phyloP scores from a whole-genome alignment of 2,329 filamentous ascomycete species.

The Aspergillus unguis region DNA sequence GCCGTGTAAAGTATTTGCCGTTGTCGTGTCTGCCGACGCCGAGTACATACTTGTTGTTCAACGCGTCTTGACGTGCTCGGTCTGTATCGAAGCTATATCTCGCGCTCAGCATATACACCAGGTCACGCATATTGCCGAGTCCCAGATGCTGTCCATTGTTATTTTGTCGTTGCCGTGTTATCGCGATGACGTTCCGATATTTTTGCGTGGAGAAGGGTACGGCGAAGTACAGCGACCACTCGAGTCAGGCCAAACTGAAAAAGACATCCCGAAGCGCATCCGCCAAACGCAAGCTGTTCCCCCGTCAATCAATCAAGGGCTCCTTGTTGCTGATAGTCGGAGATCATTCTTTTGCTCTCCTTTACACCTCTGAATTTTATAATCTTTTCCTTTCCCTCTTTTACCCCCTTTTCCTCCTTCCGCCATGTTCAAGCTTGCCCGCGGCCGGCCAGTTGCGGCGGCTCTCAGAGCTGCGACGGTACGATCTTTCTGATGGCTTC shows the following conservation, averaged over 20 bases:
- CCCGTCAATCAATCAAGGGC: slow-evolving; percentile 13
- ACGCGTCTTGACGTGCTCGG: background rate
- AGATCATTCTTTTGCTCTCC: slow-evolving; percentile 14
- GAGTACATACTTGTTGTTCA: background rate
- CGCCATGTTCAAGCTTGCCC: slow-evolving; percentile 84
- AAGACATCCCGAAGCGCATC: slow-evolving; percentile 29
- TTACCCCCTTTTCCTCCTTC: slow-evolving; percentile 21
- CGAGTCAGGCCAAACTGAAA: slow-evolving; percentile 30
- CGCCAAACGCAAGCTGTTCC: slow-evolving; percentile 37
- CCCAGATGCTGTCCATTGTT: background rate
- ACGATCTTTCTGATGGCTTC: slow-evolving; percentile 34
- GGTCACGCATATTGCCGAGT: background rate
- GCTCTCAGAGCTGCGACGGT: slow-evolving; percentile 76
- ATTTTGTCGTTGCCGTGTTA: background rate
- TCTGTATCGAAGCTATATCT: background rate
- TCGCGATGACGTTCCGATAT: slow-evolving; percentile 25
- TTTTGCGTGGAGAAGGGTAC: slow-evolving; percentile 29
- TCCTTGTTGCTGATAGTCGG: slow-evolving; percentile 14
- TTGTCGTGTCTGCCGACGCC: background rate
- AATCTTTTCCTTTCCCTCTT: slow-evolving; percentile 20
- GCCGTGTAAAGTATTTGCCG: slow-evolving; percentile 22
- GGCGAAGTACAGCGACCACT: slow-evolving; percentile 8
- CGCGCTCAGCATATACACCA: background rate
- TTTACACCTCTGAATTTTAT: slow-evolving; percentile 8
- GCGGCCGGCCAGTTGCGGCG: slow-evolving; percentile 70